Evolutionary conservation across 2,329 filamentous ascomycete species (phyloP).

Genomic region (Huntiella bhutanensis): DNA sequence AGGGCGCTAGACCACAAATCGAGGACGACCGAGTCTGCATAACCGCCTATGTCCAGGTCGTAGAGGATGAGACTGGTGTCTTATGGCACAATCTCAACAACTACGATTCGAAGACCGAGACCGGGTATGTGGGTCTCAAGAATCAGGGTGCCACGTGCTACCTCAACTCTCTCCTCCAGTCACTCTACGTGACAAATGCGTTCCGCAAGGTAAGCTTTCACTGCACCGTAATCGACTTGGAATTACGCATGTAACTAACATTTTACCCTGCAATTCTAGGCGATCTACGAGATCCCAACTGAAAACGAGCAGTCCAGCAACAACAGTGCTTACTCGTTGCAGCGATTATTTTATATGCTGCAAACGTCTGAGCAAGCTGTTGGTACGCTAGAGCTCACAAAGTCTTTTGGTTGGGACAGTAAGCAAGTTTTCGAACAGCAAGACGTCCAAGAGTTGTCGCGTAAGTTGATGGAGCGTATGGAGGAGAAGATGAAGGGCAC

Average conservation of each 20-base stretch:
- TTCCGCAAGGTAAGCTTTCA: slow-evolving; percentile 59
- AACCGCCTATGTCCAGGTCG: slow-evolving; percentile 63
- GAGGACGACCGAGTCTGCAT: slow-evolving; percentile 63
- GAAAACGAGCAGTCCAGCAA: slow-evolving; percentile 59
- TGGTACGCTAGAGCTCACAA: slow-evolving; percentile 78
- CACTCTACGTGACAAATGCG: slow-evolving; percentile 71
- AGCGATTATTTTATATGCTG: slow-evolving; percentile 84
- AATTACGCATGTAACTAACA: not conserved
- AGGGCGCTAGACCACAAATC: slow-evolving; percentile 47
- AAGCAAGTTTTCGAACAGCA: slow-evolving; percentile 97
- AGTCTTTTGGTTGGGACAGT: slow-evolving; percentile 96
- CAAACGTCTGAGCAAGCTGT: slow-evolving; percentile 75
- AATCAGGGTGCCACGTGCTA: slow-evolving; percentile 93
- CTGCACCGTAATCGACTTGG: too few relatives aligned
- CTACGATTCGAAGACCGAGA: slow-evolving; percentile 99
- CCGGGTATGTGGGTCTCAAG: slow-evolving; percentile 86
- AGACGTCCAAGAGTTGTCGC: slow-evolving; percentile 89
- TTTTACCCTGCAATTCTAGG: slow-evolving; percentile 28
- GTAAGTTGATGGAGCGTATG: slow-evolving; percentile 92
- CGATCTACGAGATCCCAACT: slow-evolving; percentile 93
- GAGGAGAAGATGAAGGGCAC: slow-evolving; percentile 98
- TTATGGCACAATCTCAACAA: slow-evolving; percentile 83
- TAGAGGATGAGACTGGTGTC: slow-evolving; percentile 75
- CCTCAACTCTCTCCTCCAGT: slow-evolving; percentile 68
- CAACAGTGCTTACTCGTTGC: slow-evolving; percentile 86